Base-by-base conservation (phyloP, 2,329 filamentous ascomycete genomes). In the Aspergillus fischeri region DNA sequence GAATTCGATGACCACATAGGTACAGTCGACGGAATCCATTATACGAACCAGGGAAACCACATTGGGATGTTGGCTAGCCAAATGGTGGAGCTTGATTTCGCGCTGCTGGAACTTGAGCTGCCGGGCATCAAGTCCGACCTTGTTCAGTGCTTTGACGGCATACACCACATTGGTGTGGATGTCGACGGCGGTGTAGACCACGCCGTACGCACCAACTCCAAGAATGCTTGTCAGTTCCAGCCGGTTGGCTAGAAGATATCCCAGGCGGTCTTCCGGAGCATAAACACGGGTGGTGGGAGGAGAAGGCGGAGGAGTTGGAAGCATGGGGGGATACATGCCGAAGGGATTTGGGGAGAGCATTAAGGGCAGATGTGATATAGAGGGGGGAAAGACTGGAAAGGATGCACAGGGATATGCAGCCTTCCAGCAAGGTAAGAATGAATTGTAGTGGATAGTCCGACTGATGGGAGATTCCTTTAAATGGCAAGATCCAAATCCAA, bases 81-180 rank as follows among this genome's bases (percentile, higher is more conserved):
- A 79, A 77, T 96, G 90, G 78, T 99, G 94, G 56, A 97, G 84
- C 67, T 88, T 86, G 72, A 97, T 96, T 78, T 99, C 94, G 55
- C 92, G 84, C 73, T 92, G 88, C 77, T 97, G 94, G 80, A 96
- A 97, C 68, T 88, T 87, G 69, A 87, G 83, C 73, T 97, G 92
- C 65, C 93, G 86, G 67, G 85, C 82, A 77, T 97, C 92, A 80
- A 97, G 81, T 75, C 93, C 94, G 76, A 88, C 83, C 78, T 96
- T 97, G 86, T 91, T 94, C 72, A 99, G 83, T 60, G 92, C 93
- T 82, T 99, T 99, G 71, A 99, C 93, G 63, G 94, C 94, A 81
- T 96, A 99, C 63, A 86, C 87, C 57, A 86, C 83, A 72, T 89
- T 85, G 65, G 87, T 93, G 73, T 88, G 87, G 72, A 93, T 85